These are phyloP conservation scores for Moricandia moricandioides DNA, from an alignment of 345 rosid genomes.

Conservation along the genomic window DNA sequence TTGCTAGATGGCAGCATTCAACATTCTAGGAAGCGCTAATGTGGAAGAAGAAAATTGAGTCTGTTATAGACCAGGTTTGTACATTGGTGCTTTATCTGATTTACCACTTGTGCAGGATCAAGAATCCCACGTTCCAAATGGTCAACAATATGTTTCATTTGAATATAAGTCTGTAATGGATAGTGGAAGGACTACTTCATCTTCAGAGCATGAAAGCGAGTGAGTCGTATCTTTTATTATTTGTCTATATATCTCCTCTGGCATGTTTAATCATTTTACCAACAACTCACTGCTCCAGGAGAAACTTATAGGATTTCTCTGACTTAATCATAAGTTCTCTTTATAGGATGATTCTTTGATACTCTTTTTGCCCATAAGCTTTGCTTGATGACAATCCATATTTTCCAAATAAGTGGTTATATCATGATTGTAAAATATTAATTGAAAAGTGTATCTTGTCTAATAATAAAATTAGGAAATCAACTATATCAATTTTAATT, in stretches of 20 bases:
- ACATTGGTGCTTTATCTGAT: conserved; percentile 15
- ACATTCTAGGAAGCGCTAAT: conserved; percentile 89
- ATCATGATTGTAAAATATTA: not conserved
- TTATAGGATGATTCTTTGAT: not conserved
- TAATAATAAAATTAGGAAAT: not conserved
- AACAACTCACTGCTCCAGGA: conserved; percentile 6
- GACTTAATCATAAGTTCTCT: not conserved
- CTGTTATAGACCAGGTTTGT: conserved; percentile 88
- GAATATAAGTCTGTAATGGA: conserved; percentile 96
- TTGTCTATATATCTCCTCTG: not conserved
- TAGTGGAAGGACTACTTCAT: conserved; percentile 88
- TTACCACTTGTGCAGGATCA: conserved; percentile 64
- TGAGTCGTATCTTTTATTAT: conserved; percentile 49
- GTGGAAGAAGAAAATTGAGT: conserved; percentile 95
- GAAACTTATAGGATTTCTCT: not conserved
- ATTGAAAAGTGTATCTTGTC: not conserved
- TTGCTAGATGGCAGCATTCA: conserved; percentile 96
- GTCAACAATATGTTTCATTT: conserved; percentile 66
- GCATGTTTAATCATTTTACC: not conserved
- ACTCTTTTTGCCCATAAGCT: not conserved
- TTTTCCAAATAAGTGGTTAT: conserved; percentile 8
- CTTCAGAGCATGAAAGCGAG: conserved; percentile 98
- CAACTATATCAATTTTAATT: not conserved
- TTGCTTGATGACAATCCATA: conserved; percentile 7
- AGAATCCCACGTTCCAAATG: conserved; percentile 52